phyloP scores from a whole-genome alignment of 345 rosid species.

The Gossypium ekmanianum region DNA sequence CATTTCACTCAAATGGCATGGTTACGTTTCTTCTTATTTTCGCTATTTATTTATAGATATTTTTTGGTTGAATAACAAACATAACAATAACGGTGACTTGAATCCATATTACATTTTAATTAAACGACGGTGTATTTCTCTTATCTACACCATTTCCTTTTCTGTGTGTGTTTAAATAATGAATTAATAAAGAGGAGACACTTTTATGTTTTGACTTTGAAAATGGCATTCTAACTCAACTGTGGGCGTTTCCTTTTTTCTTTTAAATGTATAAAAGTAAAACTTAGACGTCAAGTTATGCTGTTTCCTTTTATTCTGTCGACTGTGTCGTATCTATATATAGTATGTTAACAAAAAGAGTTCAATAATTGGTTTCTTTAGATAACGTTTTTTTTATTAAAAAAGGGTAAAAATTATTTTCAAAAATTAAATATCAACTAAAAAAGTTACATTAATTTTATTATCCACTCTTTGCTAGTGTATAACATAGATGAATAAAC shows the following conservation, averaged over 20 bases:
- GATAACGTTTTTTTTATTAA: neutral
- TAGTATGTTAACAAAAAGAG: neutral
- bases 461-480: too few species aligned
- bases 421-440: neutral
- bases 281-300: neutral
- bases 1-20: too few species aligned
- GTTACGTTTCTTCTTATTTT: too few species aligned
- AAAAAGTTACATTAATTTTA: neutral
- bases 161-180: too few species aligned
- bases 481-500: neutral
- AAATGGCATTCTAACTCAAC: neutral
- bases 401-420: neutral
- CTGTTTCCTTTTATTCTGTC: neutral
- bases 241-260: neutral
- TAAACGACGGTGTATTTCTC: too few species aligned
- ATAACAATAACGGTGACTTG: too few species aligned
- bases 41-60: too few species aligned
- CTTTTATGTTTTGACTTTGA: neutral
- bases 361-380: neutral
- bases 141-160: too few species aligned
- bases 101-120: too few species aligned
- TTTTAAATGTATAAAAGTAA: neutral
- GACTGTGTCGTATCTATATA: neutral
- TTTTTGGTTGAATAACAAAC: too few species aligned
- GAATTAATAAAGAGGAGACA: neutral